Evolutionary conservation across 2,329 filamentous ascomycete species (phyloP), one percentile per base, ranked within the genome.

Genomic region (Colletotrichum karsti): DNA sequence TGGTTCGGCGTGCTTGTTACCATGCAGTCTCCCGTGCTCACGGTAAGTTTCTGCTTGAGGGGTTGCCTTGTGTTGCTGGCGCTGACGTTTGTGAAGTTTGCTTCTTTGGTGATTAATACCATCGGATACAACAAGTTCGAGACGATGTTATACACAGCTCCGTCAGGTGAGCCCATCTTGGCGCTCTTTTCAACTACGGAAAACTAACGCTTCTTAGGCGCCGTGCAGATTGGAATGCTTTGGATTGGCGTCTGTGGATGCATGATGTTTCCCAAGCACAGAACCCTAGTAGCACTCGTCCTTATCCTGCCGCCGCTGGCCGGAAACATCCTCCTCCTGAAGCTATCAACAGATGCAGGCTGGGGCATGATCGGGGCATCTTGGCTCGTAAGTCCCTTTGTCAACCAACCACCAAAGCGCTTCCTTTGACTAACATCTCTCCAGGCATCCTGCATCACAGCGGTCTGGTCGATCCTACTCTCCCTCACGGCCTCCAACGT

Each of bases 311-410:
- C 81, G 0, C 83, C 84, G 0, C 67, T 87, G 0, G 73, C 83
- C 7, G 84, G 83, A 7, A 82, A 76, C 54, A 74, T 84, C 2
- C 75, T 86, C 4, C 75, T 86, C 4, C 71, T 84, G 35, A 76
- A 79, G 39, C 78, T 86, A 0, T 77, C 80, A 1, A 70, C 79
- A 1, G 72, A 73, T 6, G 74, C 78, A 1, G 78, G 80, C 41
- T 87, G 84, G 84, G 82, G 81, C 4, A 78, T 86, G 64, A 83
- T 86, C 20, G 79, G 81, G 3, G 78, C 82, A 0, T 80, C 83
- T 0, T 87, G 84, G 84, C 74, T 86, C 26, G 77, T 78, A 62
- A 69, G 72, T 69, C 2, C 2, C 15, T 20, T 15, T 3, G 1
- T 9, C 13, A 10, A 10, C 37, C 37, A 35, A 13, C 20, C 0